Base-by-base conservation (phyloP, 306 rosid species). In the Cyclanthera cordifolia region DNA sequence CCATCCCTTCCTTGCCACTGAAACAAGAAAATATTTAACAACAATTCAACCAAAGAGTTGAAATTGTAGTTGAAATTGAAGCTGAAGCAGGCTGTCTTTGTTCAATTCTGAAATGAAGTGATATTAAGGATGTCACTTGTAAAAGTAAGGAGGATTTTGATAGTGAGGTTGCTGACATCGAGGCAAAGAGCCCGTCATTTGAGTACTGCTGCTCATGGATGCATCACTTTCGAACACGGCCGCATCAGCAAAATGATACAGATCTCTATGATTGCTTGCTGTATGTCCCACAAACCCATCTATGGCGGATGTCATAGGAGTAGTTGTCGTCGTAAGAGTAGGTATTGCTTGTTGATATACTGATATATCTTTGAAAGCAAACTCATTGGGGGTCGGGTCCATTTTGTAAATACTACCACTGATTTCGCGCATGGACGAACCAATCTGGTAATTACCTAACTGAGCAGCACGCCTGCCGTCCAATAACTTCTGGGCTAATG, bases 181-280 rank as follows among this genome's bases (percentile, higher is more conserved):
- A 63, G 69, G 17, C 69, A 63, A 63, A 41, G 30, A 27, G 8
- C 25, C 17, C 37, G 37, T 32, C 14, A 28, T 63, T 41, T 41
- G 32, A 63, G 52, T 63, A 14, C 28, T 58, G 15, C 41, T 20
- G 32, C 19, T 41, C 69, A 41, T 63, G 32, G 47, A 34, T 20
- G 13, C 6, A 17, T 63, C 69, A 41, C 28, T 37, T 17, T 85
- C 90, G 1, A 68, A 80, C n/a, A 85, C 82, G 53, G 82, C 82
- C 48, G 82, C 13, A 76, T 85, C 90, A 0, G 85, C 87, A 64
- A 82, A 85, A 54, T 82, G 64, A 75, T 85, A 85, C 66, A 85
- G 82, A 83, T 58, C 64, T 23, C 76, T 46, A 71, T 50, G 56
- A 67, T 75, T 72, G 4, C 54, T 20, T 4, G 84, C 66, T 14